Evolutionary conservation across 2,329 filamentous ascomycete genomes (phyloP).

Genomic region (Colletotrichum lindemuthianum): DNA sequence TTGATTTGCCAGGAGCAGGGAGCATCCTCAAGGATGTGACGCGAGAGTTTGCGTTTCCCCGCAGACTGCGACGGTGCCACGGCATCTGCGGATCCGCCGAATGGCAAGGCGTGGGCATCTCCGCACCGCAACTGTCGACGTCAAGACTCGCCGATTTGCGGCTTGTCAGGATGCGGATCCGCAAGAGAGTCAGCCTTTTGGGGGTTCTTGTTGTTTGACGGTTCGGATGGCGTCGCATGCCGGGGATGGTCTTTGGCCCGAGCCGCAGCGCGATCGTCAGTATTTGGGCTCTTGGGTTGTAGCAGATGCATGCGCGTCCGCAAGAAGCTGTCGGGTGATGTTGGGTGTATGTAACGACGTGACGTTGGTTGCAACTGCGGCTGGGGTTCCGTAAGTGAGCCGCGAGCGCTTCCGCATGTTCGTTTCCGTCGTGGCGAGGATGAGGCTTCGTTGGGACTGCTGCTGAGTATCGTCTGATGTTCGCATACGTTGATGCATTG

Average conservation of each 20-base stretch:
- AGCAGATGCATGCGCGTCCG: neutral
- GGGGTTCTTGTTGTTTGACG: neutral
- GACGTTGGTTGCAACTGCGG: constrained; percentile 7
- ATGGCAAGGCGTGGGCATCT: neutral
- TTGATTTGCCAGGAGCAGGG: constrained; percentile 14
- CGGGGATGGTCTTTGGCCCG: neutral
- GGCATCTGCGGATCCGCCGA: constrained; percentile 13
- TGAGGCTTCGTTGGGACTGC: neutral
- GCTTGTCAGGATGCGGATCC: constrained; percentile 14
- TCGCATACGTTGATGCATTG: too few relatives aligned
- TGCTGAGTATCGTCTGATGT: too few relatives aligned
- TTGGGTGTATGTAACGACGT: neutral
- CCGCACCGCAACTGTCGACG: neutral
- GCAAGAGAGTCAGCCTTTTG: neutral
- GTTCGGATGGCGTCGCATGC: neutral
- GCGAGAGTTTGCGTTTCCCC: constrained; percentile 19
- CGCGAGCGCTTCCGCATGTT: too few relatives aligned
- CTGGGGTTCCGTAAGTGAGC: neutral
- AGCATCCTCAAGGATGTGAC: neutral
- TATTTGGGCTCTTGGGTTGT: neutral
- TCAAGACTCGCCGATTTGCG: neutral
- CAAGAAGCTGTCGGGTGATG: neutral
- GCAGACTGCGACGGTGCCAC: constrained; percentile 8
- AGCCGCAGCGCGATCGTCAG: neutral
- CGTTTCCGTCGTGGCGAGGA: too few relatives aligned